These are phyloP conservation scores for Nemania bipapillata DNA, from an alignment of 2,329 filamentous ascomycete genomes.

Conservation along the genomic window DNA sequence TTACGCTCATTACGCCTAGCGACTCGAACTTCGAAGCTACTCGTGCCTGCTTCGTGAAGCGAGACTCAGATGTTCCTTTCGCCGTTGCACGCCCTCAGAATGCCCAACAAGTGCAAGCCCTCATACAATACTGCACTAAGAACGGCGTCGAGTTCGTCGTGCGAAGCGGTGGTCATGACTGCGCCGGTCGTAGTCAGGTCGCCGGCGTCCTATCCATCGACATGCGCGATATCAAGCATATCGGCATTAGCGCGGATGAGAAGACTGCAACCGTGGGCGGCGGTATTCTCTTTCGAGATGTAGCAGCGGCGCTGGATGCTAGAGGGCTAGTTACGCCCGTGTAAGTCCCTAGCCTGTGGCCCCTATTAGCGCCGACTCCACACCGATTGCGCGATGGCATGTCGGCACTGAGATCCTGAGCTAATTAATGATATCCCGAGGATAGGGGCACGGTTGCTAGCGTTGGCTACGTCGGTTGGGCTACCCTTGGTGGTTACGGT, in stretches of 20 bases:
- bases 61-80: slow-evolving; percentile 24
- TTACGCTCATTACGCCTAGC: slow-evolving; percentile 22
- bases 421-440: neutral
- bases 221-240: slow-evolving; percentile 52
- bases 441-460: slow-evolving; percentile 42
- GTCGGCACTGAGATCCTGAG: neutral
- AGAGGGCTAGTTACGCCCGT: slow-evolving; percentile 49
- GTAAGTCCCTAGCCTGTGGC: slow-evolving; percentile 37
- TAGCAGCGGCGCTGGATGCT: slow-evolving; percentile 46
- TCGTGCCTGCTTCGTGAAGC: slow-evolving; percentile 35
- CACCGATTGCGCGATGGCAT: neutral
- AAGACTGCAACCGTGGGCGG: slow-evolving; percentile 53
- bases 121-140: slow-evolving; percentile 39
- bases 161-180: slow-evolving; percentile 53
- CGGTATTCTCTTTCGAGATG: slow-evolving; percentile 50
- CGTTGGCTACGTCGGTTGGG: slow-evolving; percentile 53
- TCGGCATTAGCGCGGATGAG: slow-evolving; percentile 46
- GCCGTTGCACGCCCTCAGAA: slow-evolving; percentile 43
- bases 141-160: slow-evolving; percentile 45
- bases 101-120: slow-evolving; percentile 37
- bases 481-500: slow-evolving; percentile 52
- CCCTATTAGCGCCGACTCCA: neutral
- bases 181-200: slow-evolving; percentile 50
- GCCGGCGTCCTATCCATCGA: slow-evolving; percentile 52
- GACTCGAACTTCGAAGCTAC: slow-evolving; percentile 39